These are phyloP conservation scores for Hammondia hammondi DNA, from an alignment of 169 alveolate genomes.

Conservation along the genomic window DNA sequence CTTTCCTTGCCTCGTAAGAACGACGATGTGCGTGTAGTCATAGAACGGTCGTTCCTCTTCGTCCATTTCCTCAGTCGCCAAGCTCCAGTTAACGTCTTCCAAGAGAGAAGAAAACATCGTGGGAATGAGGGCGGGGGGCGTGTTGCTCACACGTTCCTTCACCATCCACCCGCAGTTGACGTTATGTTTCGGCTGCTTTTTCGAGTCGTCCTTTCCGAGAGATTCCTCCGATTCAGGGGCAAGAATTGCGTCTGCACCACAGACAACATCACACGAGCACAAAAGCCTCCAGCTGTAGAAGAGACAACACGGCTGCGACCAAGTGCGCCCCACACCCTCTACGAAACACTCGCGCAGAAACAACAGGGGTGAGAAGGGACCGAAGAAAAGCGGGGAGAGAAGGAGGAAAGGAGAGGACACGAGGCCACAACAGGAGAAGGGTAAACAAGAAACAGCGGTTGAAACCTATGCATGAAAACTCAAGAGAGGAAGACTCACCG, in stretches of 20 bases:
- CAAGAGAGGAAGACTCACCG: not conserved
- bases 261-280: not conserved
- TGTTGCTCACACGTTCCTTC: conserved; percentile 46
- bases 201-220: not conserved
- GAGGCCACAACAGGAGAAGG: no score
- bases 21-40: conserved; percentile 37
- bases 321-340: no score
- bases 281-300: not conserved
- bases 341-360: no score
- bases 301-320: no score
- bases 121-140: conserved; percentile 47
- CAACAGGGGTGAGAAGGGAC: no score
- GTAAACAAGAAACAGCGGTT: no score
- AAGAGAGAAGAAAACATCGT: not conserved
- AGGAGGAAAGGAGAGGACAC: no score
- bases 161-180: conserved; percentile 41
- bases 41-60: conserved; percentile 51
- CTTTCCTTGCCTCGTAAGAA: not conserved
- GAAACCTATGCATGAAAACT: no score
- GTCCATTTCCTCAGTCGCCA: conserved; percentile 56
- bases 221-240: not conserved
- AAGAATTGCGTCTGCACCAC: not conserved
- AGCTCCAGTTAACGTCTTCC: conserved; percentile 45
- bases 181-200: not conserved
- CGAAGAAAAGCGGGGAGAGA: no score